phyloP scores from a whole-genome alignment of 768 basidiomycete genomes.

The Termitomyces sp. region DNA sequence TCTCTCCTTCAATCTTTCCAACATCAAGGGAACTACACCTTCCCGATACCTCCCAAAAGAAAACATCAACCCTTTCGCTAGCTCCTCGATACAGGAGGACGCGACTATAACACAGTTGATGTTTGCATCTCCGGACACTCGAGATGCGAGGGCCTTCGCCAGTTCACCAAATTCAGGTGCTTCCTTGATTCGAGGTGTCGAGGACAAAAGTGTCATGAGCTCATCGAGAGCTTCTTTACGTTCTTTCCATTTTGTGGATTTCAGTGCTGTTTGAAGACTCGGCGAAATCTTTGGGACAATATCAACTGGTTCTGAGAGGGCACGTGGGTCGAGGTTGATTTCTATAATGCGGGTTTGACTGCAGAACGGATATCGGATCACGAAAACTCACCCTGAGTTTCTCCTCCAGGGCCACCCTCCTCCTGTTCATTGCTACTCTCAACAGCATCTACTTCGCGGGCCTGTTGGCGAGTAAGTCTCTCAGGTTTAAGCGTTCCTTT shows the following conservation, averaged over 20 bases:
- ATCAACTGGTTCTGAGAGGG: conserved; percentile 77
- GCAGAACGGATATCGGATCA: conserved; percentile 2
- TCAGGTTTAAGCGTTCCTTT: conserved; percentile 78
- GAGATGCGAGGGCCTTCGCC: conserved; percentile 66
- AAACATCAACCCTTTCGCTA: conserved; percentile 76
- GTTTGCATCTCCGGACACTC: conserved; percentile 88
- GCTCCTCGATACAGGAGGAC: conserved; percentile 75
- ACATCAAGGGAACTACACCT: conserved; percentile 64
- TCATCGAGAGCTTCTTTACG: conserved; percentile 89
- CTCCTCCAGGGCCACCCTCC: conserved; percentile 29
- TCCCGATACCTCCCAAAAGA: conserved; percentile 75
- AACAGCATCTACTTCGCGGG: conserved; percentile 58
- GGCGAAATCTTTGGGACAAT: conserved; percentile 72
- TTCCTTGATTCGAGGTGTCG: conserved; percentile 75
- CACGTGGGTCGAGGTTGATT: conserved; percentile 65
- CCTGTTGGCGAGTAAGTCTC: conserved; percentile 70
- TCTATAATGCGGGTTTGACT: conserved; percentile 28
- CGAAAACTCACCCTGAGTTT: conserved; percentile 38
- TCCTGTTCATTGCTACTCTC: conserved; percentile 28
- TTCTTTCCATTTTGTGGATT: conserved; percentile 98
- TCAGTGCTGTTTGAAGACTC: conserved; percentile 66
- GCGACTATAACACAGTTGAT: conserved; percentile 92
- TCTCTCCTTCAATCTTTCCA: conserved; percentile 91
- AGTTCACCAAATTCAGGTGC: conserved; percentile 73
- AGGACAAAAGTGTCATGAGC: conserved; percentile 60